Evolutionary conservation across 148 eudicot species (phyloP).

Genomic region (Fagopyrum esculentum): DNA sequence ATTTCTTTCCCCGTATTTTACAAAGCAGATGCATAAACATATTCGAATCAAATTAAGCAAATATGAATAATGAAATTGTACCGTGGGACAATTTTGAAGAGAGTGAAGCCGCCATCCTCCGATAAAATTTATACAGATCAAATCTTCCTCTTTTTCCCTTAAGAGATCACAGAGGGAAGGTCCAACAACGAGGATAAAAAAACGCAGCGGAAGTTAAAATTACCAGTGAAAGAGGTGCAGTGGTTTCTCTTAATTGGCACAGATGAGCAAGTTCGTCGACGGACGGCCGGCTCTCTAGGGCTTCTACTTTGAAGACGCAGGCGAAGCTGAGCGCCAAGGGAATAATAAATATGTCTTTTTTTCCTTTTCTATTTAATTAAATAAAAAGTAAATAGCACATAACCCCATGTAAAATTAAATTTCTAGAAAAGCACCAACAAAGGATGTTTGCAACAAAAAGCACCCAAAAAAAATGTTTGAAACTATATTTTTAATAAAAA

Average conservation of each 20-base stretch:
- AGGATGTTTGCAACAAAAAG: no score
- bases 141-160: neutral
- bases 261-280: no score
- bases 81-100: conserved; percentile 25
- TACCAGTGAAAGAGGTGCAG: neutral
- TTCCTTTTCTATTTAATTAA: no score
- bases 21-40: neutral
- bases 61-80: neutral
- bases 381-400: no score
- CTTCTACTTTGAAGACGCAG: no score
- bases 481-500: no score
- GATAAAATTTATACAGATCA: conserved; percentile 15
- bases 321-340: no score
- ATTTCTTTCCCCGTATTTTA: neutral
- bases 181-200: neutral
- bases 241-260: neutral
- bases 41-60: neutral
- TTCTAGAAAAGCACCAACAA: no score
- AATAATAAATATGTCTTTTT: no score
- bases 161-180: neutral
- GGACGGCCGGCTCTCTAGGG: no score
- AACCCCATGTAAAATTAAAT: no score
- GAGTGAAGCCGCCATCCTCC: conserved; percentile 24
- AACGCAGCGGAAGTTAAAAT: neutral
- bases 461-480: no score